A percentile compares a stretch with the other conserved stretches of the same genome.
Conservation (phyloP, 306 rosid species). For the Acmispon strigosus region DNA sequence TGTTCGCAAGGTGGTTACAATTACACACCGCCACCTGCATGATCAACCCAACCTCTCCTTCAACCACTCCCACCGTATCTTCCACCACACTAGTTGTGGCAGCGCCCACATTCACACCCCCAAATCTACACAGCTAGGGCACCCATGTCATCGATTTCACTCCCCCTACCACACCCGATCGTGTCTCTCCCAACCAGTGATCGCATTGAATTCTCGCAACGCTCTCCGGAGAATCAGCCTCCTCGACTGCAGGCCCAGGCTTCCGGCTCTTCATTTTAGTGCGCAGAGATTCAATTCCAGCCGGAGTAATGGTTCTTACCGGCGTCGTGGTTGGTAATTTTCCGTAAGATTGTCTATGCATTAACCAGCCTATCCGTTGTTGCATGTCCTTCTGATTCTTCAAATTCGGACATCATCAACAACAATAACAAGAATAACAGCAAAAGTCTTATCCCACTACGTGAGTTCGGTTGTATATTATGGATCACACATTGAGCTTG, state of each 20-base stretch:
- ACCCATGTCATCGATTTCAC: conserved; percentile 22
- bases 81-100: conserved; percentile 1
- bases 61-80: conserved; percentile 10
- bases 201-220: conserved; percentile 33
- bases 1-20: conserved; percentile 28
- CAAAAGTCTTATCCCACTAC: no score
- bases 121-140: conserved; percentile 14
- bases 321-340: conserved; percentile 45
- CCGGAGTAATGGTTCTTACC: conserved; percentile 6
- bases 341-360: not conserved
- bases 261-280: conserved; percentile 29
- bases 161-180: conserved; percentile 26
- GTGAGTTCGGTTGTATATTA: no score
- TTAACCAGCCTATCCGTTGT: not conserved
- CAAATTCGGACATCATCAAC: not conserved
- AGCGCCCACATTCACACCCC: conserved; percentile 6
- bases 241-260: conserved; percentile 19
- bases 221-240: conserved; percentile 20
- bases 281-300: conserved; percentile 25
- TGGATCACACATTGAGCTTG: no score
- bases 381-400: not conserved
- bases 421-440: no score
- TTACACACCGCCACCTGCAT: conserved; percentile 5
- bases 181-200: conserved; percentile 34
- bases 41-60: conserved; percentile 15